A percentile compares a stretch with the other conserved stretches of the same genome.
These are phyloP conservation scores for Aspergillus egyptiacus DNA, from an alignment of 495 filamentous ascomycete genomes.

Conservation along the genomic window DNA sequence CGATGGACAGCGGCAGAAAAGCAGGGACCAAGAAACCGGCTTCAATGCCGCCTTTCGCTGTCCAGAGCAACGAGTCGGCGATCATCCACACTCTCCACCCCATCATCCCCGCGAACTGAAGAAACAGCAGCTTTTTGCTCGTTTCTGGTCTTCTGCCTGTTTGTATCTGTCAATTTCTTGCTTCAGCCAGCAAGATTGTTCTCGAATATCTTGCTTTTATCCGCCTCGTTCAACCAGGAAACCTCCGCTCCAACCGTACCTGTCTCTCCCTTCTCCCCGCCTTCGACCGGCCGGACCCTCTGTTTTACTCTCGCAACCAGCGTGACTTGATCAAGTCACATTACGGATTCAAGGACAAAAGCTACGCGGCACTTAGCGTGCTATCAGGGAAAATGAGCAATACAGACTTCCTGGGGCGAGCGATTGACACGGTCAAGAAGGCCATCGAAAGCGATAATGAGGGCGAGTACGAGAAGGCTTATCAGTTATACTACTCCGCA, in stretches of 20 bases:
- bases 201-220: conserved; percentile 2
- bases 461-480: conserved; percentile 94
- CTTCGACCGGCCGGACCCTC: background rate
- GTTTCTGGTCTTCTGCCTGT: background rate
- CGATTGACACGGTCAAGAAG: conserved; percentile 92
- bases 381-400: conserved; percentile 68
- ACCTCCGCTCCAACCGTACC: conserved; percentile 9
- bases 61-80: conserved; percentile 2
- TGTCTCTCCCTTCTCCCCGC: background rate
- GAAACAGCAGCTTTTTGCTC: background rate
- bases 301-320: background rate
- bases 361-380: background rate
- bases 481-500: conserved; percentile 87
- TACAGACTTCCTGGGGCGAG: conserved; percentile 91
- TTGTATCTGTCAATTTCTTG: background rate
- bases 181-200: background rate
- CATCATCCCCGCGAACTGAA: conserved; percentile 3
- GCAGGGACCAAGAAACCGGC: conserved; percentile 12
- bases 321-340: background rate
- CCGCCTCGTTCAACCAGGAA: conserved; percentile 6
- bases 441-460: conserved; percentile 94
- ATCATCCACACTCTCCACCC: conserved; percentile 7
- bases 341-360: background rate
- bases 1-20: conserved; percentile 16
- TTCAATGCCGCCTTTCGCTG: conserved; percentile 12